Evolutionary conservation across 768 basidiomycete genomes (phyloP), one percentile per base, ranked within the genome.

Genomic region (Leucogyrophana mollusca): DNA sequence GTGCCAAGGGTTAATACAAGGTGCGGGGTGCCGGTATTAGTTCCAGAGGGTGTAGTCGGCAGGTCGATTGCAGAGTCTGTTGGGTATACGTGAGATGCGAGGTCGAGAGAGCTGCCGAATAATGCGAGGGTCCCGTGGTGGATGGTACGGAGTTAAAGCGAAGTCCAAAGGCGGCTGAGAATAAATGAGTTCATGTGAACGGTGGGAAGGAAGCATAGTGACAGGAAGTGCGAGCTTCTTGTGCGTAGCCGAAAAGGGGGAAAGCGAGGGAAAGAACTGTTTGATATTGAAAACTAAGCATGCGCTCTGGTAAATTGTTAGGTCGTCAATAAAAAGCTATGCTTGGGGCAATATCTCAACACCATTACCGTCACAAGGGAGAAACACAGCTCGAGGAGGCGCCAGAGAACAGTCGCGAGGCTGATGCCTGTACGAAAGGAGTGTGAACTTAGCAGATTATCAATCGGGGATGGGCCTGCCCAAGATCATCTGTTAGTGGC

Each of bases 51-150:
- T 22, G 17, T 60, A 53, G 22, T 49, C 49, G 23, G 36, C 42
- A 27, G 58, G 25, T 10, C 55, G 46, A 14, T 52, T 62, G 57
- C 67, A 75, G 27, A 78, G 66, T 53, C 74, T 63, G 45, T 77
- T 75, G 13, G 76, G 76, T 50, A 78, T 77, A 10, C 75, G 71
- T 33, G 76, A 78, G 40, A 68, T 55, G 36, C 70, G 69, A 47
- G 48, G 56, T 20, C 58, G 55, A 40, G 53, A 24, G 10, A 30
- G 43, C 20, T 37, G 46, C 9, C 46, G 42, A 23, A 47, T 43
- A n/a, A 47, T 47, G 18, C 46, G 46, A 9, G 46, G 46, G 30
- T 47, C 46, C 27, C 20, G 27, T 25, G 23, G 44, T 8, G 22
- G 23, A 22, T 5, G 37, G 13, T 30, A 13, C 13, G 6, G 27